These are phyloP conservation scores for Diaporthe destruens DNA, from an alignment of 2,329 filamentous ascomycete genomes.

Conservation along the genomic window DNA sequence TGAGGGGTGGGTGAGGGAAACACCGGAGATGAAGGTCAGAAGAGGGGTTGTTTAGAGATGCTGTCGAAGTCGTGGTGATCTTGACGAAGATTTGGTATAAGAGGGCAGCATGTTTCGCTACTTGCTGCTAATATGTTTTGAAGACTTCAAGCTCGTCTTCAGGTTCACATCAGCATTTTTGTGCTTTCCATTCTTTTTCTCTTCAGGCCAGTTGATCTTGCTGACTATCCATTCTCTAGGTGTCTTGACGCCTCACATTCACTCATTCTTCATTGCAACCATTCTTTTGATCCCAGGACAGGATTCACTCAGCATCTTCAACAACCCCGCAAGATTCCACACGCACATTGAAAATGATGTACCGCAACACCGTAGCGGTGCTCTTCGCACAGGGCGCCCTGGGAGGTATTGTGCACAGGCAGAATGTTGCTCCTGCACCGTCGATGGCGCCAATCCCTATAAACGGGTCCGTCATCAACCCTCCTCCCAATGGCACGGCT, in stretches of 20 bases:
- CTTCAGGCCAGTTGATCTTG: constrained; percentile 29
- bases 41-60: constrained; percentile 14
- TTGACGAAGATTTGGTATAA: constrained; percentile 15
- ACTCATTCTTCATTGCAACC: constrained; percentile 27
- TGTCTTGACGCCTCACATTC: constrained; percentile 18
- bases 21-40: constrained; percentile 27
- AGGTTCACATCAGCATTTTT: constrained; percentile 22
- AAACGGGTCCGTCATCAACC: constrained; percentile 10
- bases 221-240: constrained; percentile 29
- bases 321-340: background rate
- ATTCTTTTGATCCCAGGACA: constrained; percentile 29
- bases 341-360: constrained; percentile 34
- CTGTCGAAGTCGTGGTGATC: background rate
- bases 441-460: constrained; percentile 32
- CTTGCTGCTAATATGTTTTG: background rate
- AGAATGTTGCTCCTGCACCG: constrained; percentile 27
- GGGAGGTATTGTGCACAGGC: constrained; percentile 28
- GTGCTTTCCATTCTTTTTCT: constrained; percentile 29
- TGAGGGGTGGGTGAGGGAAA: constrained; percentile 18
- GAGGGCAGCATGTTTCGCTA: constrained; percentile 6
- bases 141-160: constrained; percentile 2
- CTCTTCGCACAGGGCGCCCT: constrained; percentile 37
- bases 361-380: constrained; percentile 35
- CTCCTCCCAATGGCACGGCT: constrained; percentile 18
- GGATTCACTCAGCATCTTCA: constrained; percentile 20